Base-by-base conservation (phyloP, 2,329 filamentous ascomycete genomes). In the Chalaropsis ovoidea region DNA sequence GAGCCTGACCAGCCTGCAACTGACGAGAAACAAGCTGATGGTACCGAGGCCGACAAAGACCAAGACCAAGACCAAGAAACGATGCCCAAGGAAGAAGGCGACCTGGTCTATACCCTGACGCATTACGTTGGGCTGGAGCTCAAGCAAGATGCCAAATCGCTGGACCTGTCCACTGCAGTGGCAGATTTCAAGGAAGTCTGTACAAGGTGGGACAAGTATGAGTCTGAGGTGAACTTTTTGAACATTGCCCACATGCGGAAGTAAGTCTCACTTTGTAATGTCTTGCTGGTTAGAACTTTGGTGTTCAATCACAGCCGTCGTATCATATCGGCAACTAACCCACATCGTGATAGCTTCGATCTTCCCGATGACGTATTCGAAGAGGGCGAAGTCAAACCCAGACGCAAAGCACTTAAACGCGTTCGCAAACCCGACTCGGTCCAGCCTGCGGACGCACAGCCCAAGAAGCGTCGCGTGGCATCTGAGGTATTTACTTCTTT, bases 121-220 rank as follows among this genome's bases (percentile, higher is more conserved):
- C 93, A 92, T 74, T 99, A 97, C 73, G 90, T 99, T 72, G 94
- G 94, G 43, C 80, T 97, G 61, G 88, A 93, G 71, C 77, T 96
- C 65, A 81, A 81, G 45, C 82, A 86, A 78, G 87, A 89, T 90
- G 82, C 84, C 68, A 89, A 86, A 77, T 83, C 83, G 56, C 81
- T 92, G 62, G 88, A 93, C 74, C 82, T 93, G 27, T 88, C 92
- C 22, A 87, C 83, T 71, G 87, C 94, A 70, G 91, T 95, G 35
- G 82, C 88, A 64, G 86, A 90, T 65, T 99, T 96, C 79, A 95
- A 91, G 77, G 80, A 82, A n/a, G 82, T 87, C 63, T 95, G 92
- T 75, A 86, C 80, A 45, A 81, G 80, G 47, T 94, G 89, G 85
- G 80, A 87, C 58, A 85, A 87, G 66, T 95, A 88, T 74, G 80